phyloP scores from a whole-genome alignment of 129 eudicot genomes.

The Ambrosia artemisiifolia region DNA sequence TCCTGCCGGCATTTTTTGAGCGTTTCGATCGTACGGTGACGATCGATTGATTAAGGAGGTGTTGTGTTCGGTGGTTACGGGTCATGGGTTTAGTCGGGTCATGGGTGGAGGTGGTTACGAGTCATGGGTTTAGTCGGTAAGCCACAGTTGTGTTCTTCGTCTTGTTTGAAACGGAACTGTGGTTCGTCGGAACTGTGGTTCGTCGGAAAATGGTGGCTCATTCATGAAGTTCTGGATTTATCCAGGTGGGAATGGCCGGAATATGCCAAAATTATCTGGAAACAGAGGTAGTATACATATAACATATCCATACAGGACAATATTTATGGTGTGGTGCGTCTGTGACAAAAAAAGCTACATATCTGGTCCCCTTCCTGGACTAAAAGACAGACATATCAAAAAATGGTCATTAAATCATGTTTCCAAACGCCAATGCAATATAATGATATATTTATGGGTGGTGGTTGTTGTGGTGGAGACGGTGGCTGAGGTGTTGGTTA shows the following conservation, averaged over 20 bases:
- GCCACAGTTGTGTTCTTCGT: too few relatives aligned
- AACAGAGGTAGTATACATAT: neutral
- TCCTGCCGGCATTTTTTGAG: conserved; percentile 84
- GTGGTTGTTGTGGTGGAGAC: too few relatives aligned
- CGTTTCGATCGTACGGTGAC: neutral
- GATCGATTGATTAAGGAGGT: neutral
- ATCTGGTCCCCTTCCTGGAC: conserved; percentile 34
- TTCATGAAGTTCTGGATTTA: neutral
- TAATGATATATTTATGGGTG: too few relatives aligned
- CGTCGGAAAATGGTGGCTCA: too few relatives aligned
- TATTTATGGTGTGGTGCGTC: conserved; percentile 30
- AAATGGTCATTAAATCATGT: conserved; percentile 11
- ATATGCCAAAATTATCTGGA: conserved; percentile 37
- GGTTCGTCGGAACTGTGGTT: too few relatives aligned
- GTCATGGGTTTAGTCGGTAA: too few relatives aligned
- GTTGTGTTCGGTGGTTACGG: too few relatives aligned
- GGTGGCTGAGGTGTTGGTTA: too few relatives aligned
- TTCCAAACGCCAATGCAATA: conserved; percentile 12
- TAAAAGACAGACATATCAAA: conserved; percentile 20
- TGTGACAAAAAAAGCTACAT: conserved; percentile 26
- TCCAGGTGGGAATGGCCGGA: conserved; percentile 14
- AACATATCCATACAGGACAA: conserved; percentile 22
- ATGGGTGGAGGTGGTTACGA: too few relatives aligned
- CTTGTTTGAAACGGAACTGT: too few relatives aligned
- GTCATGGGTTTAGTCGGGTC: too few relatives aligned